phyloP scores from a whole-genome alignment of 768 basidiomycete genomes.

The Chlorophyllum brunneum region DNA sequence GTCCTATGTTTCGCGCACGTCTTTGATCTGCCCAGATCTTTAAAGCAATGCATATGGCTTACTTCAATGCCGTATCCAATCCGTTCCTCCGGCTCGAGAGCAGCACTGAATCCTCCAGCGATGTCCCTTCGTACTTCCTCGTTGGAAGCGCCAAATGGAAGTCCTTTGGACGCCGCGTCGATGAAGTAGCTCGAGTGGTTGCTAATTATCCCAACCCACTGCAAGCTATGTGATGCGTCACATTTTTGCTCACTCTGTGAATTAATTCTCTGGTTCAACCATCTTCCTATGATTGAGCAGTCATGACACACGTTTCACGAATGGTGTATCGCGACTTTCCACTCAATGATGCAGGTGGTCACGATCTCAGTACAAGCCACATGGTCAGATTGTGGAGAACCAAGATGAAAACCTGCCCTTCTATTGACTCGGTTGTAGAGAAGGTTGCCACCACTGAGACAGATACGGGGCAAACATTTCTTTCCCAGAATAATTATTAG shows the following conservation, averaged over 20 bases:
- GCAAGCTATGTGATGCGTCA: conserved; percentile 16
- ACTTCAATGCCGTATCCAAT: conserved; percentile 79
- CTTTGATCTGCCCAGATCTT: conserved; percentile 54
- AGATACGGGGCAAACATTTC: conserved; percentile 83
- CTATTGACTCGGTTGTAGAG: conserved; percentile 76
- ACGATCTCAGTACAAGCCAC: neutral
- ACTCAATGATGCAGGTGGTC: conserved; percentile 11
- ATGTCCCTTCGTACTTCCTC: conserved; percentile 51
- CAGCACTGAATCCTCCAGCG: conserved; percentile 41
- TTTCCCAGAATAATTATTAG: conserved; percentile 1
- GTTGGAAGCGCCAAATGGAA: conserved; percentile 68
- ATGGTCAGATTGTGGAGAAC: conserved; percentile 32
- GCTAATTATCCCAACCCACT: conserved; percentile 33
- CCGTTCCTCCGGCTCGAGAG: conserved; percentile 75
- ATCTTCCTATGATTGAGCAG: conserved; percentile 11
- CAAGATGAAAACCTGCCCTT: conserved; percentile 59
- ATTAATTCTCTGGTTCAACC: neutral
- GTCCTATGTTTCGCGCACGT: neutral
- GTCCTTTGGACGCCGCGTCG: conserved; percentile 64
- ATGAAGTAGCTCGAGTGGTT: conserved; percentile 66
- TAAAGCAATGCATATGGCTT: conserved; percentile 86
- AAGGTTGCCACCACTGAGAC: conserved; percentile 73
- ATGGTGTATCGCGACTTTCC: neutral
- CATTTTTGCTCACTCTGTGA: neutral
- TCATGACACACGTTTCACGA: neutral